Conservation (phyloP, 2,329 filamentous ascomycete species). For the Ceratocystis lukuohia region DNA sequence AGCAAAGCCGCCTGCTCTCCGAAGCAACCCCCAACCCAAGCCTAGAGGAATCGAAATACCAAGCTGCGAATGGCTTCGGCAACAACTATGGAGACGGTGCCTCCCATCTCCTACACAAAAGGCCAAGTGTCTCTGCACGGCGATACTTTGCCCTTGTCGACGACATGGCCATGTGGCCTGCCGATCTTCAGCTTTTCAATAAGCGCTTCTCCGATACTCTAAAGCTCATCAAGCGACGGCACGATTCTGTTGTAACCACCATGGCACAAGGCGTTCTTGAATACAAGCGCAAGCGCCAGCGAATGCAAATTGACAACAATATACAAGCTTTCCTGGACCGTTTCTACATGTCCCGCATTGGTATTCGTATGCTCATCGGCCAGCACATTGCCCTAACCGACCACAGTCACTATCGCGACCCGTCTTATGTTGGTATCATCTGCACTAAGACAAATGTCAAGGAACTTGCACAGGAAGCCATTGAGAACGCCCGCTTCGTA, state of each 20-base stretch:
- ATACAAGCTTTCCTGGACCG: conserved; percentile 96
- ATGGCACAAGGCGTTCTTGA: conserved; percentile 96
- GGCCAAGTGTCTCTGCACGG: conserved; percentile 40
- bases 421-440: conserved; percentile 94
- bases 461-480: conserved; percentile 89
- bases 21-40: conserved; percentile 85
- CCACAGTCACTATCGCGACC: conserved; percentile 76
- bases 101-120: conserved; percentile 34
- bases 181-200: conserved; percentile 90
- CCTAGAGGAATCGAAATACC: conserved; percentile 70
- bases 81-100: conserved; percentile 34
- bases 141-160: conserved; percentile 89
- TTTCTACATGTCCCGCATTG: conserved; percentile 99
- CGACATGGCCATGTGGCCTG: conserved; percentile 87
- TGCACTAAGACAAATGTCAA: conserved; percentile 96
- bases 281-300: conserved; percentile 90
- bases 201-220: conserved; percentile 76
- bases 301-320: conserved; percentile 95
- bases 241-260: conserved; percentile 94
- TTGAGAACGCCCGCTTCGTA: conserved; percentile 97
- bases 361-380: conserved; percentile 97
- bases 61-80: conserved; percentile 38
- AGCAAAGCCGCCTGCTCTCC: conserved; percentile 53
- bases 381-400: conserved; percentile 96
- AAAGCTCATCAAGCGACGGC: conserved; percentile 86